These are phyloP conservation scores for Leccinum sublutescens DNA, from an alignment of 768 basidiomycete genomes.

Conservation along the genomic window DNA sequence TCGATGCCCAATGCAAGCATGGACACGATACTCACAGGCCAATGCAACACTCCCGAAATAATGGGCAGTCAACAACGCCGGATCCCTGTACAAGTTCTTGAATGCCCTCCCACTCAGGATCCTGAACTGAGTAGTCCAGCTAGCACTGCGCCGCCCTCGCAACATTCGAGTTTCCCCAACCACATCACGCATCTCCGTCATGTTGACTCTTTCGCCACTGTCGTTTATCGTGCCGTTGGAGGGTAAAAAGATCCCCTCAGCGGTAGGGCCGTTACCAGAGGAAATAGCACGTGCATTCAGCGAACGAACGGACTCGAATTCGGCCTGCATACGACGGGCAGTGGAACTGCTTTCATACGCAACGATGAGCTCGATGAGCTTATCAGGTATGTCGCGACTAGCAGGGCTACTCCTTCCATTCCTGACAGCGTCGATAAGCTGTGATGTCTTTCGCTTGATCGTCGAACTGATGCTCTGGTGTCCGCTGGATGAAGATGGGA, in stretches of 20 bases:
- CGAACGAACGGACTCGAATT: slow-evolving; percentile 49
- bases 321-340: slow-evolving; percentile 56
- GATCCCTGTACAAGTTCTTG: slow-evolving; percentile 97
- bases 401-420: slow-evolving; percentile 31
- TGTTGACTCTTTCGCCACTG: slow-evolving; percentile 31
- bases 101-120: slow-evolving; percentile 95
- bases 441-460: slow-evolving; percentile 71
- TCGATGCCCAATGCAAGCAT: neutral
- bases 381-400: slow-evolving; percentile 45
- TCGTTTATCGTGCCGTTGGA: slow-evolving; percentile 28
- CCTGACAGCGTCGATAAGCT: slow-evolving; percentile 59
- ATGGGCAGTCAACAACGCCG: slow-evolving; percentile 86
- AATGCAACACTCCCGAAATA: slow-evolving; percentile 82
- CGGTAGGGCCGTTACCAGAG: neutral
- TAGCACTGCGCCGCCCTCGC: slow-evolving; percentile 75
- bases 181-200: slow-evolving; percentile 59
- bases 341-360: slow-evolving; percentile 69
- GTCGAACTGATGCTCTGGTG: slow-evolving; percentile 48
- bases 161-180: slow-evolving; percentile 65
- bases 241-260: slow-evolving; percentile 7
- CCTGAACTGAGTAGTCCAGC: slow-evolving; percentile 86
- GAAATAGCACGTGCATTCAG: slow-evolving; percentile 4
- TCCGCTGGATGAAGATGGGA: slow-evolving; percentile 27
- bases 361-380: slow-evolving; percentile 69
- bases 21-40: slow-evolving; percentile 58